These are phyloP conservation scores for Aspergillus arachidicola DNA, from an alignment of 2,329 filamentous ascomycete genomes.

Conservation along the genomic window DNA sequence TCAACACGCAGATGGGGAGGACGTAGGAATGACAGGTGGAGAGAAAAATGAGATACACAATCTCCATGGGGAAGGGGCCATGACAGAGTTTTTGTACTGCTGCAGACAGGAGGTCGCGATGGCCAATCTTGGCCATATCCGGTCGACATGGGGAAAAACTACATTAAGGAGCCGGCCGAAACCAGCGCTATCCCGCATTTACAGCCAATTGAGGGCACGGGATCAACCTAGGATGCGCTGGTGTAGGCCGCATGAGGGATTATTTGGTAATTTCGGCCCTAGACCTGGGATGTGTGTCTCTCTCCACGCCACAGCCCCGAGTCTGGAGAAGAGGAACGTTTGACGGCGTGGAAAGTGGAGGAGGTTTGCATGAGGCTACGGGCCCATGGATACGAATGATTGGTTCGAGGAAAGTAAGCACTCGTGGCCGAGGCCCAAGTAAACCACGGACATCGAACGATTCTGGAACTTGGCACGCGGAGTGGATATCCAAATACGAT, in stretches of 20 bases:
- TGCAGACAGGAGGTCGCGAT: neutral
- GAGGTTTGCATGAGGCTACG: neutral
- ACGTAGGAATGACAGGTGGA: neutral
- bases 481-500: conserved; percentile 3
- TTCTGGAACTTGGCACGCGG: conserved; percentile 7
- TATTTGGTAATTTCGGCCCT: conserved; percentile 2
- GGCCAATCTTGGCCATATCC: conserved; percentile 10
- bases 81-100: conserved; percentile 8
- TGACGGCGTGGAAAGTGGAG: conserved; percentile 8
- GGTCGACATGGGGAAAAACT: conserved; percentile 6
- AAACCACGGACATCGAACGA: conserved; percentile 7
- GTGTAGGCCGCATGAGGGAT: conserved; percentile 1
- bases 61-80: conserved; percentile 1
- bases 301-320: conserved; percentile 8
- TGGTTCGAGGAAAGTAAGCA: neutral
- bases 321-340: conserved; percentile 7
- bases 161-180: conserved; percentile 6
- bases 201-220: conserved; percentile 5
- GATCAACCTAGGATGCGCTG: neutral
- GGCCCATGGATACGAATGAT: neutral
- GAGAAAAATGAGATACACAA: conserved; percentile 2
- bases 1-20: neutral
- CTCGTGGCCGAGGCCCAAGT: neutral
- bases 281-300: neutral
- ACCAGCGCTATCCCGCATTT: conserved; percentile 9